phyloP scores from a whole-genome alignment of 164 flowering plant species.

The Nymphaea colorata region DNA sequence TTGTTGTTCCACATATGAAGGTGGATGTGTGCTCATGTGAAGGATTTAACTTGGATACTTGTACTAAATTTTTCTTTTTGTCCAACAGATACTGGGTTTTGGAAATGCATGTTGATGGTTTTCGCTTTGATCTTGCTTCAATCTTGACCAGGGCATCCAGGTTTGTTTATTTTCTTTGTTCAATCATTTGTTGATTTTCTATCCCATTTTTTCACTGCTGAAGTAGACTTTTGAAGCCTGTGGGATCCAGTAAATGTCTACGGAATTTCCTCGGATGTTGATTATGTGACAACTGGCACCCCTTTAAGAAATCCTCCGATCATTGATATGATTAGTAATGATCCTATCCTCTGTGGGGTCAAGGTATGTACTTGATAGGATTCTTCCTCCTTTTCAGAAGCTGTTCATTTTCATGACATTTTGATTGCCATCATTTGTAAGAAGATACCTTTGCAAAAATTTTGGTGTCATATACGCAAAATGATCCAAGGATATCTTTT shows the following conservation, averaged over 20 bases:
- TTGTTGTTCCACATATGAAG: no score
- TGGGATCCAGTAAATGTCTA: conserved; percentile 88
- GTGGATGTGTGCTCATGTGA: no score
- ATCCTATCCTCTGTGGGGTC: conserved; percentile 76
- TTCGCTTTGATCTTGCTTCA: conserved; percentile 98
- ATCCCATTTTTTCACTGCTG: conserved; percentile 4
- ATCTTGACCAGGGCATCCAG: conserved; percentile 92
- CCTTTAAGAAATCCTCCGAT: conserved; percentile 81
- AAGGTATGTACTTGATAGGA: conserved; percentile 37
- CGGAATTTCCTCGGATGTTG: conserved; percentile 55
- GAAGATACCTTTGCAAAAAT: no score
- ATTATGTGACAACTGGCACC: conserved; percentile 65
- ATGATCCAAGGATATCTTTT: no score
- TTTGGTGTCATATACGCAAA: no score
- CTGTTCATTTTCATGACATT: no score
- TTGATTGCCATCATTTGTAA: no score
- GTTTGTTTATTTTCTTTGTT: conserved; percentile 19
- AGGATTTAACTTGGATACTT: not conserved
- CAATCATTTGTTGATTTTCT: not conserved
- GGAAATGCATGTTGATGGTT: conserved; percentile 97
- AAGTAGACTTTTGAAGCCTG: conserved; percentile 20
- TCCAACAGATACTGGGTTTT: conserved; percentile 84
- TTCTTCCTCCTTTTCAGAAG: not conserved
- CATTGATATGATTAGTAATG: conserved; percentile 88
- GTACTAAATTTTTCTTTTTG: not conserved